These are phyloP conservation scores for Sisymbrium altissimum DNA, from an alignment of 345 rosid species.

Conservation along the genomic window DNA sequence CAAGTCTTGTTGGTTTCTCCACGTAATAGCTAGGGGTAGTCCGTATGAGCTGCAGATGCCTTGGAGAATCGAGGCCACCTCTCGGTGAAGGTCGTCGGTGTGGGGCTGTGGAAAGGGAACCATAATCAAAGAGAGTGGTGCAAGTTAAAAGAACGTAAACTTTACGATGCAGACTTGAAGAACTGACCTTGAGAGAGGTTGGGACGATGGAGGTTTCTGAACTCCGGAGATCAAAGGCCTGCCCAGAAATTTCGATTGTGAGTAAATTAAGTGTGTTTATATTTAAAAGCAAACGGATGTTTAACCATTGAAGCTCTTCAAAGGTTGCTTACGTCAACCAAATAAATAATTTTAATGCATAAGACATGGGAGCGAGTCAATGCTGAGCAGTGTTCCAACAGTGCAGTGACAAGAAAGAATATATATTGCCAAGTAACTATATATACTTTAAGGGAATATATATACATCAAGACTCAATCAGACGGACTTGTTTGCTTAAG, in stretches of 20 bases:
- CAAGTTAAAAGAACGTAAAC: not conserved
- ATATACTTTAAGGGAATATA: not conserved
- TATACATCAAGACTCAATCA: conserved; percentile 4
- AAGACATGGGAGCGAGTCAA: conserved; percentile 40
- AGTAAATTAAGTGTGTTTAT: not conserved
- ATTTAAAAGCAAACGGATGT: conserved; percentile 9
- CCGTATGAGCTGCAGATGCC: conserved; percentile 52
- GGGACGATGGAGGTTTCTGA: conserved; percentile 49
- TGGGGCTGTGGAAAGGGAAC: conserved; percentile 41
- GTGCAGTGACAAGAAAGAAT: conserved; percentile 33
- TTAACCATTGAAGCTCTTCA: conserved; percentile 37
- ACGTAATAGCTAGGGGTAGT: conserved; percentile 75
- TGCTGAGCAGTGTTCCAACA: conserved; percentile 44
- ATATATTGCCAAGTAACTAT: conserved; percentile 15
- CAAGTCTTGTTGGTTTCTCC: conserved; percentile 61
- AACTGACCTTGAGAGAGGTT: conserved; percentile 29
- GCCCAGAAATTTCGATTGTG: conserved; percentile 30
- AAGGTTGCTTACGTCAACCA: conserved; percentile 41
- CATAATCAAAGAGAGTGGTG: conserved; percentile 14
- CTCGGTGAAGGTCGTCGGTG: conserved; percentile 47
- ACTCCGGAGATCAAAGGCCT: conserved; percentile 81
- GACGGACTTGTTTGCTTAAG: not conserved
- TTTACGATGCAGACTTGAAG: not conserved
- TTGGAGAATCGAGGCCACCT: conserved; percentile 46
- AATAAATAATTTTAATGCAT: conserved; percentile 20